Evolutionary conservation across 23 red algal species (phyloP).

Genomic region (Gracilaria domingensis): DNA sequence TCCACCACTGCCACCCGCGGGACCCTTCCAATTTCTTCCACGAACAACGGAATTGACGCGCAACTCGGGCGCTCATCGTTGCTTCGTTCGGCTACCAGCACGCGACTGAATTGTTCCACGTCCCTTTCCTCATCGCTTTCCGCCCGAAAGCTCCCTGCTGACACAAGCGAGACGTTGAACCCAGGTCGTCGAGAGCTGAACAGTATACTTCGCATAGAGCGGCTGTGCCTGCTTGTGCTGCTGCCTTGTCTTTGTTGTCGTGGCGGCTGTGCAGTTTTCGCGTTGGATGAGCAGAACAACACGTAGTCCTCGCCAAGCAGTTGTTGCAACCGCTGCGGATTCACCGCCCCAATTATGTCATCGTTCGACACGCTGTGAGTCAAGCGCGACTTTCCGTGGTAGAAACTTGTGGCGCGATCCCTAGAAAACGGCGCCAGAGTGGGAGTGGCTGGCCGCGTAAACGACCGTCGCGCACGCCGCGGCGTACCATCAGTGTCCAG

Average conservation of each 20-base stretch:
- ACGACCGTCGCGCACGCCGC: slow-evolving; percentile 2
- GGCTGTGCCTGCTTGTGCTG: not conserved
- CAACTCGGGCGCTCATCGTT: not conserved
- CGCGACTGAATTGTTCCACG: slow-evolving; percentile 18
- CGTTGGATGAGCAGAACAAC: not conserved
- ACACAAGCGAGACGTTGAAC: slow-evolving; percentile 8
- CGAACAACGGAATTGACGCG: slow-evolving; percentile 33
- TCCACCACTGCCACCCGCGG: slow-evolving; percentile 47
- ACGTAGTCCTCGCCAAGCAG: slow-evolving; percentile 32
- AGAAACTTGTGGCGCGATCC: slow-evolving; percentile 41
- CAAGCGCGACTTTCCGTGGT: slow-evolving; percentile 10
- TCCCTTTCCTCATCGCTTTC: slow-evolving; percentile 31
- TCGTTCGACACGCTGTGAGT: not conserved
- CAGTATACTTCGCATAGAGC: not conserved
- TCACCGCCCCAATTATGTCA: slow-evolving; percentile 21
- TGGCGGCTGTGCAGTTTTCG: not conserved
- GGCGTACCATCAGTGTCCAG: slow-evolving; percentile 5
- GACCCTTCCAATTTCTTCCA: slow-evolving; percentile 40
- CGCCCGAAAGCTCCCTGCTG: slow-evolving; percentile 11
- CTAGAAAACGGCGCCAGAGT: not conserved
- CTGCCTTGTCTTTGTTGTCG: not conserved
- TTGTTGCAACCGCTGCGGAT: slow-evolving; percentile 5
- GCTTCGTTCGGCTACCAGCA: not conserved
- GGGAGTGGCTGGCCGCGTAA: not conserved
- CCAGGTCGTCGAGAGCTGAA: not conserved